These are phyloP conservation scores for Plasmodium adleri DNA, from an alignment of 169 alveolate genomes.

Conservation along the genomic window DNA sequence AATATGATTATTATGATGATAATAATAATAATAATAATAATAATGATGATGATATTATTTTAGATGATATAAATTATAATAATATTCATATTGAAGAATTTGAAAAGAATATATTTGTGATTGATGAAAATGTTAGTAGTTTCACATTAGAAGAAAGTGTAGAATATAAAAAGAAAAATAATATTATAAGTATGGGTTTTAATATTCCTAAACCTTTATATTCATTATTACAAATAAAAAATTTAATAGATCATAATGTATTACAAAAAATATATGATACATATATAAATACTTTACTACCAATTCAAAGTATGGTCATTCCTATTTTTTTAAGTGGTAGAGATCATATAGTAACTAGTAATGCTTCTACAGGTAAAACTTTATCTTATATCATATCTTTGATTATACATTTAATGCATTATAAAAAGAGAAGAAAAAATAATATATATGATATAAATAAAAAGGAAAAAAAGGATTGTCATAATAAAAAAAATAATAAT, in stretches of 20 bases:
- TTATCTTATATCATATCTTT: constrained; percentile 94
- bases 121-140: constrained; percentile 30
- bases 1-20: background rate
- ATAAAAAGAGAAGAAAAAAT: constrained; percentile 77
- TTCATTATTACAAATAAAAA: constrained; percentile 66
- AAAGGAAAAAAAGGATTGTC: background rate
- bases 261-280: constrained; percentile 45
- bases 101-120: constrained; percentile 44
- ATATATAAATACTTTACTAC: constrained; percentile 45
- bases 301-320: constrained; percentile 77
- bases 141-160: constrained; percentile 74
- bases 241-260: constrained; percentile 42
- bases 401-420: constrained; percentile 90
- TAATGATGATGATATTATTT: constrained; percentile 25
- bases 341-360: constrained; percentile 95
- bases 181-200: constrained; percentile 60
- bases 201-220: constrained; percentile 66
- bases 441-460: constrained; percentile 48
- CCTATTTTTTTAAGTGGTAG: constrained; percentile 90
- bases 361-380: constrained; percentile 97
- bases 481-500: background rate
- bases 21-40: constrained; percentile 2
- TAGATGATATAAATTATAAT: constrained; percentile 32
- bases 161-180: constrained; percentile 67
- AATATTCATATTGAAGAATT: constrained; percentile 25